Base-by-base conservation (phyloP, 192 early-diverging fungal species). In the Lobosporangium transversale region DNA sequence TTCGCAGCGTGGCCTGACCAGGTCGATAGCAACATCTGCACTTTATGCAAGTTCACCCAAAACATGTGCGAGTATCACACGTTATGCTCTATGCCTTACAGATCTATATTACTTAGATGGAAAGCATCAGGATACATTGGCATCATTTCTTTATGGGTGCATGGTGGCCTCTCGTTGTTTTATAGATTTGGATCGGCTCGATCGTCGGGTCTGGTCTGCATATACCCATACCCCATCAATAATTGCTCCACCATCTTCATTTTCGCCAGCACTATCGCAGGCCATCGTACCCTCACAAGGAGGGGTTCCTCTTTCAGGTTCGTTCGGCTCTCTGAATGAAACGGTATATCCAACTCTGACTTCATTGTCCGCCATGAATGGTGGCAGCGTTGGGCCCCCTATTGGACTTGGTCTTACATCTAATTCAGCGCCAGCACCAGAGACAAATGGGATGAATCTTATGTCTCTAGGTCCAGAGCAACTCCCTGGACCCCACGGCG, bases 71-170 rank as follows among this genome's bases (percentile, higher is more conserved):
- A 53, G 35, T 11, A 61, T 76, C 2, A 62, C 65, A 5, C 50
- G 65, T 12, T 66, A 65, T 20, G 59, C 63, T 3, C 64, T 76
- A 0, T 76, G 73, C 15, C 32, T 76, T 23, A 66, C 73, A 27
- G 73, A 76, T 43, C 31, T 76, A 15, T 76, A 76, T 36, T 43
- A 76, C 27, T 24, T 67, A 3, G 73, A 67, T 21, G 73, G 73
- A 0, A 49, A 60, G 53, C 58, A 67, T 43, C 73, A 64, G 21
- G 64, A 76, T 24, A 43, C 73, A 12, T 18, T 76, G 29, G 73
- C 73, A 0, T 59, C 73, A 18, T 76, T 76, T 32, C 35, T 76
- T 26, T 58, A 67, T 26, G 73, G 58, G 0, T 76, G 73, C 53
- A 67, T 76, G 73, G 53, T 76, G 0, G 36, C 58, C 10, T 76